Percentiles rank a stretch among this genome's conserved stretches.
Conservation (phyloP, 306 rosid species). For the Mimosa bimucronata region DNA sequence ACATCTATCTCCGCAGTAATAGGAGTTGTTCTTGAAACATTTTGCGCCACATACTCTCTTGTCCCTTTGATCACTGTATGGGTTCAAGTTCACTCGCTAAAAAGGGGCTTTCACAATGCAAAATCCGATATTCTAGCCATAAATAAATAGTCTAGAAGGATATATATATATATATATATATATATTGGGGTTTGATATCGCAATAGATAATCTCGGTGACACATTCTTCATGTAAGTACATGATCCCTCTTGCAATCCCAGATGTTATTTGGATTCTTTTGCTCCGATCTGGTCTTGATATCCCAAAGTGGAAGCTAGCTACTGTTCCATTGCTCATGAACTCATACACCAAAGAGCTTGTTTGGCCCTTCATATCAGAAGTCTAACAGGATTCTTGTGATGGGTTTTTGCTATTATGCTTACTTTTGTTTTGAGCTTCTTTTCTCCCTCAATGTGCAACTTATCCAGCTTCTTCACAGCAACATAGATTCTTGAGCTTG, state of each 20-base stretch:
- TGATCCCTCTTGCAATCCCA: conserved; percentile 21
- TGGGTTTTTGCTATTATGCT: too few relatives aligned
- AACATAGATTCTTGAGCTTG: conserved; percentile 27
- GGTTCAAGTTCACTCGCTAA: conserved; percentile 30
- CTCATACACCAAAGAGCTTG: conserved; percentile 22
- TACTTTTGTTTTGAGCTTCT: conserved; percentile 48
- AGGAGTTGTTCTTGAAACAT: conserved; percentile 25
- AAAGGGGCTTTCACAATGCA: conserved; percentile 41
- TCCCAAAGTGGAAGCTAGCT: conserved; percentile 28
- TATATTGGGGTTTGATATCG: conserved; percentile 40
- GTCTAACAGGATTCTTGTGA: conserved; percentile 38
- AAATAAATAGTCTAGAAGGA: conserved; percentile 28
- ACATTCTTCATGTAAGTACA: conserved; percentile 33
- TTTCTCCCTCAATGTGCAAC: conserved; percentile 43
- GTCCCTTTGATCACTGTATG: conserved; percentile 43
- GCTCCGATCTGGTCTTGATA: conserved; percentile 34
- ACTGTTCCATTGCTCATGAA: conserved; percentile 31
- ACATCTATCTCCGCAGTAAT: conserved; percentile 29
- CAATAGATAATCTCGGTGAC: conserved; percentile 30
- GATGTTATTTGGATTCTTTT: conserved; percentile 24
- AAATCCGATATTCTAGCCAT: conserved; percentile 39
- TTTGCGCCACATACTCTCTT: conserved; percentile 38
- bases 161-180: too few relatives aligned
- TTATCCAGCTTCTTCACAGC: conserved; percentile 53
- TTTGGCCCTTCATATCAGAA: too few relatives aligned